Percentiles rank a stretch among this genome's conserved stretches.
These are phyloP conservation scores for Tylopilus sp. DNA, from an alignment of 1,284 basidiomycete genomes.

Conservation along the genomic window DNA sequence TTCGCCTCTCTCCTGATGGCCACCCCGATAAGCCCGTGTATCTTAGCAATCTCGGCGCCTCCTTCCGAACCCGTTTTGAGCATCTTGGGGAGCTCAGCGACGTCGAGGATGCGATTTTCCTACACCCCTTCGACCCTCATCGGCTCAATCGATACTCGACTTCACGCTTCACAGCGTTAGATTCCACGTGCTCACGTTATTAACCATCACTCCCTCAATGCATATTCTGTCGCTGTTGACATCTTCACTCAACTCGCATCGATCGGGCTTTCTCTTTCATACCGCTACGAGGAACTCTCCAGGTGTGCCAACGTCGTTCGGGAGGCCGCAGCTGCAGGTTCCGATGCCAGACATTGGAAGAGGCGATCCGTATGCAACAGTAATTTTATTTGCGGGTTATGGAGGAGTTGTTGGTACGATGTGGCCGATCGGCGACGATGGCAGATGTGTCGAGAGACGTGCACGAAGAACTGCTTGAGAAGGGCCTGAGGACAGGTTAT, in stretches of 20 bases:
- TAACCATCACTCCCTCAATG: not conserved
- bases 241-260: not conserved
- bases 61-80: too few relatives aligned
- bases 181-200: not conserved
- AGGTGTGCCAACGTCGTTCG: not conserved
- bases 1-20: too few relatives aligned
- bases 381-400: not conserved
- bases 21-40: too few relatives aligned
- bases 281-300: not conserved
- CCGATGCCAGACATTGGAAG: too few relatives aligned
- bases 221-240: not conserved
- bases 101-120: not conserved
- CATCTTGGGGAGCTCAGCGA: not conserved
- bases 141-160: not conserved
- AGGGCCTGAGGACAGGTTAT: not conserved
- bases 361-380: not conserved
- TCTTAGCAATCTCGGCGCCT: too few relatives aligned
- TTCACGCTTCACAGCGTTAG: not conserved
- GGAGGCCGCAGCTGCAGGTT: not conserved
- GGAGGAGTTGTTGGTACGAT: not conserved
- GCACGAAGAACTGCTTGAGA: not conserved
- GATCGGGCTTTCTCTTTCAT: too few relatives aligned
- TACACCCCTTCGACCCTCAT: not conserved
- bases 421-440: not conserved
- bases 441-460: not conserved